Conservation (phyloP, 2,329 filamentous ascomycete species). For the Curvularia sp. region DNA sequence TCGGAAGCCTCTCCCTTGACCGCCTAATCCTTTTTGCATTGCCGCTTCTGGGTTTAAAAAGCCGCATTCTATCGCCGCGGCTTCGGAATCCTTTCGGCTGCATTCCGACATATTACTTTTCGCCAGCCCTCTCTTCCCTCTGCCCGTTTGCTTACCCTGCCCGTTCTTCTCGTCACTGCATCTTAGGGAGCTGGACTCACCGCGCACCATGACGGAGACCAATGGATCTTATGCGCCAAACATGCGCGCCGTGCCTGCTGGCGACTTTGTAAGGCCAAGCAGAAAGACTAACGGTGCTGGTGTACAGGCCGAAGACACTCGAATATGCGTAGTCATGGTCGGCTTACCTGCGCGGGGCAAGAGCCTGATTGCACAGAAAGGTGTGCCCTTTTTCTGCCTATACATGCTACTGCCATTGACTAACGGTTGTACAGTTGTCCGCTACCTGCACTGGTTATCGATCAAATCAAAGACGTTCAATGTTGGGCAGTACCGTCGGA, state of each 20-base stretch:
- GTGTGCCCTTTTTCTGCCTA: slow-evolving; percentile 55
- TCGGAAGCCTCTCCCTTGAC: slow-evolving; percentile 20
- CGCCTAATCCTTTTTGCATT: slow-evolving; percentile 23
- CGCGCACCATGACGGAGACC: slow-evolving; percentile 39
- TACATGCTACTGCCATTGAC: slow-evolving; percentile 18
- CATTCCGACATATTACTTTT: slow-evolving; percentile 39
- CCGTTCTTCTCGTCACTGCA: slow-evolving; percentile 27
- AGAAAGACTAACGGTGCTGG: slow-evolving; percentile 67
- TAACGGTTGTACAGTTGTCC: slow-evolving; percentile 50
- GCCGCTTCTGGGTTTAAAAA: slow-evolving; percentile 21
- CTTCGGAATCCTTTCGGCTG: slow-evolving; percentile 43
- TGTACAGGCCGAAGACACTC: slow-evolving; percentile 91
- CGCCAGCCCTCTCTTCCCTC: slow-evolving; percentile 18
- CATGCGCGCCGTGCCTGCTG: slow-evolving; percentile 51
- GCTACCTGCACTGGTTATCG: slow-evolving; percentile 96
- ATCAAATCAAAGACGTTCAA: slow-evolving; percentile 96
- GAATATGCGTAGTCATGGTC: slow-evolving; percentile 99
- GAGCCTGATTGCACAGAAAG: slow-evolving; percentile 97
- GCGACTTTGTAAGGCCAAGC: slow-evolving; percentile 54
- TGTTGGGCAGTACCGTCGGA: slow-evolving; percentile 92
- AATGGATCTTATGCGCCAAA: slow-evolving; percentile 50
- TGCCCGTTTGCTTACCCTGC: slow-evolving; percentile 16
- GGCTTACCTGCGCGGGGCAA: slow-evolving; percentile 94
- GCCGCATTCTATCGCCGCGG: slow-evolving; percentile 31
- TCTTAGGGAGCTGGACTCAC: slow-evolving; percentile 38